A percentile compares a stretch with the other conserved stretches of the same genome.
Evolutionary conservation across 2,329 filamentous ascomycete genomes (phyloP).

Genomic region (Cercospora janseana): DNA sequence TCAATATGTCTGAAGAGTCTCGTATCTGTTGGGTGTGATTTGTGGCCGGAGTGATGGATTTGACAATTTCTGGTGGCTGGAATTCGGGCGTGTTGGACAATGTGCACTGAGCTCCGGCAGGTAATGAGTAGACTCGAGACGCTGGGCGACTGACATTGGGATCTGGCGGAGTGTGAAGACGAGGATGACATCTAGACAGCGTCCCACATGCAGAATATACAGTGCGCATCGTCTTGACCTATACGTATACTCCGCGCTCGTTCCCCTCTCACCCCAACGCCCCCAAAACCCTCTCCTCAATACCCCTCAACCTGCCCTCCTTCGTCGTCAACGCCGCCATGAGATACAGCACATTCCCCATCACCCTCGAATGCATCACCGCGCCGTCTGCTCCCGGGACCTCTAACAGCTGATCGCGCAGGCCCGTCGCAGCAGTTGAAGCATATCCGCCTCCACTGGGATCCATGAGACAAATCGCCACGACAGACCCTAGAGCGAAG

Average conservation of each 20-base stretch:
- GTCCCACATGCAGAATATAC: too few relatives aligned
- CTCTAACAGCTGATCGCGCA: constrained; percentile 52
- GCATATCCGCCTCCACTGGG: constrained; percentile 53
- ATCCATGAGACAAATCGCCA: constrained; percentile 62
- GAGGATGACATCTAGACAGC: too few relatives aligned
- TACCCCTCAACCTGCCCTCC: constrained; percentile 41
- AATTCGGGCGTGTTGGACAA: not conserved
- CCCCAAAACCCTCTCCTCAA: constrained; percentile 41
- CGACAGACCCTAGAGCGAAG: constrained; percentile 71
- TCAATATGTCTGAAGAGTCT: not conserved
- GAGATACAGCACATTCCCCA: constrained; percentile 61
- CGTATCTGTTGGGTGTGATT: not conserved
- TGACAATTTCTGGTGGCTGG: too few relatives aligned
- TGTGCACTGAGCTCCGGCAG: not conserved
- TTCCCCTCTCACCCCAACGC: not conserved
- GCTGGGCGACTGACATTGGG: too few relatives aligned
- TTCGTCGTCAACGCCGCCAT: constrained; percentile 57
- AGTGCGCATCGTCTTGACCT: too few relatives aligned
- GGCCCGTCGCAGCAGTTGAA: constrained; percentile 53
- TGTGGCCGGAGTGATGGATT: not conserved
- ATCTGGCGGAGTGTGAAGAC: too few relatives aligned
- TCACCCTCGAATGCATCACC: constrained; percentile 57
- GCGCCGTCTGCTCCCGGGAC: constrained; percentile 38
- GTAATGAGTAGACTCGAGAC: too few relatives aligned
- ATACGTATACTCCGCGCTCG: not conserved